Evolutionary conservation across 805 yeast genomes (phyloP).

Genomic region (Yarrowia keelungensis): DNA sequence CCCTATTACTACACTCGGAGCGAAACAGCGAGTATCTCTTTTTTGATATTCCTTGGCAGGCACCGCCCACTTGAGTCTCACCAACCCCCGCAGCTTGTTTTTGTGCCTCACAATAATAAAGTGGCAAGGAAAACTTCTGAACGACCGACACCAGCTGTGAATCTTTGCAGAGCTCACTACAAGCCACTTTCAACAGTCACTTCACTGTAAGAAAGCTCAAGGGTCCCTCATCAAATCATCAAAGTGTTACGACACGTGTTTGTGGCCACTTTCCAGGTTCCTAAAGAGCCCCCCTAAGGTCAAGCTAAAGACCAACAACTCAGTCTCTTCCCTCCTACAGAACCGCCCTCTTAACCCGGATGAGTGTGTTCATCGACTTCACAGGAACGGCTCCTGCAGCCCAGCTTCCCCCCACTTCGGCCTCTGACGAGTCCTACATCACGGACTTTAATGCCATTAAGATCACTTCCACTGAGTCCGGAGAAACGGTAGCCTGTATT

Average conservation of each 20-base stretch:
- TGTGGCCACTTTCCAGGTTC: neutral
- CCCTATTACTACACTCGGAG: too few species aligned
- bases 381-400: conserved; percentile 3
- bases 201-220: conserved; percentile 3
- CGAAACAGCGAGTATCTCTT: too few species aligned
- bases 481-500: conserved; percentile 39
- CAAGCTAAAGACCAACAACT: neutral
- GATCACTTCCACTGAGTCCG: conserved; percentile 29
- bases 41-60: too few species aligned
- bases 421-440: conserved; percentile 29
- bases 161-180: neutral
- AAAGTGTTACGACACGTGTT: conserved; percentile 14
- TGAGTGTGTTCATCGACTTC: conserved; percentile 28
- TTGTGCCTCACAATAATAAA: too few species aligned
- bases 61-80: too few species aligned
- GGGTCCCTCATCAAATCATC: neutral
- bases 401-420: neutral
- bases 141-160: neutral
- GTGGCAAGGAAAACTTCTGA: too few species aligned
- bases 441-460: conserved; percentile 27
- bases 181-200: neutral
- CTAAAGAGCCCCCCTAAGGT: conserved; percentile 25
- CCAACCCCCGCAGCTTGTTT: too few species aligned
- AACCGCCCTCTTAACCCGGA: neutral
- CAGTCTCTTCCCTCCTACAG: too few species aligned